Percentiles rank a stretch among this genome's conserved stretches.
Evolutionary conservation across 2,329 filamentous ascomycete species (phyloP).

Genomic region (Fonsecaea pedrosoi): DNA sequence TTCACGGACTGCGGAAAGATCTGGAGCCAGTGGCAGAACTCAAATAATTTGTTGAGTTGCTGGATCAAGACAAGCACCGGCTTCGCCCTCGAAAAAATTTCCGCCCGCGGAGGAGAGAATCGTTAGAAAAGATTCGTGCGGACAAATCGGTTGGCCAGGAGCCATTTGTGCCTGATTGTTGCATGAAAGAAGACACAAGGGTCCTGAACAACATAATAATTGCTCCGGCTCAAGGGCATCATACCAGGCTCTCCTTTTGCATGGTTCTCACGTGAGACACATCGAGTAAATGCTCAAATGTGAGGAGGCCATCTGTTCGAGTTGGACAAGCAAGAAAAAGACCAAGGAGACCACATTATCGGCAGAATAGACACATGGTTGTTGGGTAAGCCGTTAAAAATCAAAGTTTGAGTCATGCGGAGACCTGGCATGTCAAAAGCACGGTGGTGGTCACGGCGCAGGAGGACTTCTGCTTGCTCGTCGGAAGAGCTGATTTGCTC

Average conservation of each 20-base stretch:
- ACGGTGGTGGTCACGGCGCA: slow-evolving; percentile 1
- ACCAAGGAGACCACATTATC: slow-evolving; percentile 8
- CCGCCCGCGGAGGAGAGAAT: slow-evolving; percentile 1
- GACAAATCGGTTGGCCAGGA: slow-evolving; percentile 20
- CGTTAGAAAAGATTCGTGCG: slow-evolving; percentile 11
- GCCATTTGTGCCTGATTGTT: slow-evolving; percentile 21
- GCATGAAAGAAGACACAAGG: slow-evolving; percentile 10
- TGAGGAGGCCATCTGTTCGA: background rate
- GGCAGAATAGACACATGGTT: slow-evolving; percentile 8
- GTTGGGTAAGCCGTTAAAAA: slow-evolving; percentile 11
- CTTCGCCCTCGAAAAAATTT: slow-evolving; percentile 3
- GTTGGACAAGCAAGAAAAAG: slow-evolving; percentile 4
- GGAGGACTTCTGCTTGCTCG: slow-evolving; percentile 13
- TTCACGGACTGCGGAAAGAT: background rate
- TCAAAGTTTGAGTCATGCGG: slow-evolving; percentile 30
- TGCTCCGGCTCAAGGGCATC: background rate
- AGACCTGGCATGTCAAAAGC: slow-evolving; percentile 21
- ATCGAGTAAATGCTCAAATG: slow-evolving; percentile 2
- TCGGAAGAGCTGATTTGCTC: slow-evolving; percentile 11
- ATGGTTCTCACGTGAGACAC: background rate
- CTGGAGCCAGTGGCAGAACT: slow-evolving; percentile 5
- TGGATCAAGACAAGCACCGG: background rate
- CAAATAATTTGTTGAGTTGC: slow-evolving; percentile 8
- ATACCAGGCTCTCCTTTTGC: background rate
- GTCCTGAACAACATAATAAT: background rate